Conservation (phyloP, 2,329 filamentous ascomycete genomes). For the Penicillium capsulatum region DNA sequence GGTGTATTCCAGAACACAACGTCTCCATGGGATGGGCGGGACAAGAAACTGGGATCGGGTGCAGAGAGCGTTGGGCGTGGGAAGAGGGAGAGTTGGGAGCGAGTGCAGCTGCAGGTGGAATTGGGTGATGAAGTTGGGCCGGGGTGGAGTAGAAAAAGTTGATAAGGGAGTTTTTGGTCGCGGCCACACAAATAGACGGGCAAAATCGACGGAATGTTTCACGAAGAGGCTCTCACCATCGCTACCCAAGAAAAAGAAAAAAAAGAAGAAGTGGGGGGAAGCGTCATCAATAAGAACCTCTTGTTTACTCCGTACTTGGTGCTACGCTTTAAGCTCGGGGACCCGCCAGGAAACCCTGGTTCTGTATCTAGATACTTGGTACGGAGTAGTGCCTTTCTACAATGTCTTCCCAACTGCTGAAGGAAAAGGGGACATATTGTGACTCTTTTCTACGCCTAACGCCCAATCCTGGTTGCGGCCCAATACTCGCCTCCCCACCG, state of each 20-base stretch:
- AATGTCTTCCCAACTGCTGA: neutral
- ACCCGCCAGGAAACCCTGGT: constrained; percentile 19
- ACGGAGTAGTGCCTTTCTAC: neutral
- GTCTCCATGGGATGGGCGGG: constrained; percentile 29
- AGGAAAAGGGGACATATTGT: too few species aligned
- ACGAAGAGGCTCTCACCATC: constrained; percentile 18
- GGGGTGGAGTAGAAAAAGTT: constrained; percentile 8
- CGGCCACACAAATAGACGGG: constrained; percentile 1
- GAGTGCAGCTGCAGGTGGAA: constrained; percentile 20
- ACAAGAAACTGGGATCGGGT: constrained; percentile 12
- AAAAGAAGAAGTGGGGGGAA: constrained; percentile 11
- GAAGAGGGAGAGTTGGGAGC: constrained; percentile 7
- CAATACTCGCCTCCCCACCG: constrained; percentile 21
- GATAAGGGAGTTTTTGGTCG: constrained; percentile 2
- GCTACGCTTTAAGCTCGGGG: constrained; percentile 13
- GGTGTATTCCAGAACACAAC: constrained; percentile 28
- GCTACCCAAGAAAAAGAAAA: constrained; percentile 19
- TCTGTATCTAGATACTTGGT: too few species aligned
- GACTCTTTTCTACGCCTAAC: neutral
- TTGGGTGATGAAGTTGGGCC: constrained; percentile 5
- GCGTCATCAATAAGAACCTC: constrained; percentile 9
- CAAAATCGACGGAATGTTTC: constrained; percentile 11
- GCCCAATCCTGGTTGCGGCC: constrained; percentile 17
- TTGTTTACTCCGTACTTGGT: constrained; percentile 1
- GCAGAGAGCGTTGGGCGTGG: constrained; percentile 14